phyloP scores from a whole-genome alignment of 306 rosid species.

The Ormosia emarginata region DNA sequence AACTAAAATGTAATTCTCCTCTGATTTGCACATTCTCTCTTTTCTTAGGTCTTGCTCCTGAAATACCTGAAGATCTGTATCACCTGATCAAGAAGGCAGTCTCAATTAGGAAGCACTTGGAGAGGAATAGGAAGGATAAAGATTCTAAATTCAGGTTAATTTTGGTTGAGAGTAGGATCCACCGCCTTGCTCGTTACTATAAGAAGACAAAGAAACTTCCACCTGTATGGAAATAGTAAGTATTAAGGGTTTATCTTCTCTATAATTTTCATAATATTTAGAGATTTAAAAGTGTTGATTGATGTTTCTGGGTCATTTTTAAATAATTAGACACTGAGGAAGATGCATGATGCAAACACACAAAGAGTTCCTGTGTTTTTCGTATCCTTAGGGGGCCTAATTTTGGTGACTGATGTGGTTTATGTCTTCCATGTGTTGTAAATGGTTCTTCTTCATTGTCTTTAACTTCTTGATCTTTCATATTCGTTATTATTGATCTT shows the following conservation, averaged over 20 bases:
- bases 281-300: background rate
- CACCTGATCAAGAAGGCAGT: conserved; percentile 82
- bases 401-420: background rate
- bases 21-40: background rate
- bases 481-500: background rate
- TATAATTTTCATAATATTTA: background rate
- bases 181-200: conserved; percentile 71
- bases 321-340: background rate
- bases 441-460: background rate
- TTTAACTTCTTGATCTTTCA: background rate
- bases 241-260: background rate
- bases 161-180: conserved; percentile 85
- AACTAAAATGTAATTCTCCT: background rate
- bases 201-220: conserved; percentile 87
- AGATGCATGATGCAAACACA: background rate
- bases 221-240: conserved; percentile 81
- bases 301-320: background rate
- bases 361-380: background rate
- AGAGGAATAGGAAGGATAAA: conserved; percentile 79
- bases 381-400: too few relatives aligned
- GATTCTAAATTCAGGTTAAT: conserved; percentile 76
- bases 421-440: background rate
- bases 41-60: conserved; percentile 73
- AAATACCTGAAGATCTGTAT: conserved; percentile 78
- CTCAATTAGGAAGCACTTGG: conserved; percentile 76